Percentiles rank a stretch among this genome's conserved stretches.
These are phyloP conservation scores for Apiotrichum gamsii DNA, from an alignment of 1,284 basidiomycete genomes.

Conservation along the genomic window DNA sequence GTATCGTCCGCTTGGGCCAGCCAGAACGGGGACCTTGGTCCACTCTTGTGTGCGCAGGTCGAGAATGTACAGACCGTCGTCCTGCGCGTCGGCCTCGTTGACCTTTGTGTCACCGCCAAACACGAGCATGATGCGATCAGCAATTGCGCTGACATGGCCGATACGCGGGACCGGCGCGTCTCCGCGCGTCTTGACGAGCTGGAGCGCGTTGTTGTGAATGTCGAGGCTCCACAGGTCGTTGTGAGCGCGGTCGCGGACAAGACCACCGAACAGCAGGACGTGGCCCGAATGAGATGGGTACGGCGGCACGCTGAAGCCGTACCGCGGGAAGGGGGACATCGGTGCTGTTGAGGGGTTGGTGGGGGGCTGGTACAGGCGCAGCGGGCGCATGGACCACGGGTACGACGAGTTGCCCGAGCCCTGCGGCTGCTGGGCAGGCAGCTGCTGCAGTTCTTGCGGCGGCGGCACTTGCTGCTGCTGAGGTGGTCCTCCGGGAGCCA, in stretches of 20 bases:
- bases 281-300: constrained; percentile 75
- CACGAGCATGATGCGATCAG: constrained; percentile 91
- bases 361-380: constrained; percentile 15
- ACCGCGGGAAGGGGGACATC: constrained; percentile 79
- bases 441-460: not conserved
- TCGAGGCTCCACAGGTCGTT: constrained; percentile 93
- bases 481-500: not conserved
- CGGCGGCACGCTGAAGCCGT: constrained; percentile 92
- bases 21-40: constrained; percentile 72
- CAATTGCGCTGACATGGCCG: constrained; percentile 91
- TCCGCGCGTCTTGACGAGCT: constrained; percentile 77
- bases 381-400: constrained; percentile 23
- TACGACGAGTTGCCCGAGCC: constrained; percentile 13
- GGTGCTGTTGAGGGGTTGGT: constrained; percentile 24
- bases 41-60: constrained; percentile 95
- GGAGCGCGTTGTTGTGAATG: constrained; percentile 68
- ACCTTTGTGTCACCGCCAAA: constrained; percentile 96
- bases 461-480: not conserved
- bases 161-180: constrained; percentile 85
- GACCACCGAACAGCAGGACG: constrained; percentile 92
- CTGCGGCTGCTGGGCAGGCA: not conserved
- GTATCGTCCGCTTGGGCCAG: constrained; percentile 79
- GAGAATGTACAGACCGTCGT: constrained; percentile 90
- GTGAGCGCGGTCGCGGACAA: constrained; percentile 82
- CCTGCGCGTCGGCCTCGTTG: constrained; percentile 70